Percentiles rank a stretch among this genome's conserved stretches.
Conservation (phyloP, 495 filamentous ascomycete species). For the Halenospora varia region DNA sequence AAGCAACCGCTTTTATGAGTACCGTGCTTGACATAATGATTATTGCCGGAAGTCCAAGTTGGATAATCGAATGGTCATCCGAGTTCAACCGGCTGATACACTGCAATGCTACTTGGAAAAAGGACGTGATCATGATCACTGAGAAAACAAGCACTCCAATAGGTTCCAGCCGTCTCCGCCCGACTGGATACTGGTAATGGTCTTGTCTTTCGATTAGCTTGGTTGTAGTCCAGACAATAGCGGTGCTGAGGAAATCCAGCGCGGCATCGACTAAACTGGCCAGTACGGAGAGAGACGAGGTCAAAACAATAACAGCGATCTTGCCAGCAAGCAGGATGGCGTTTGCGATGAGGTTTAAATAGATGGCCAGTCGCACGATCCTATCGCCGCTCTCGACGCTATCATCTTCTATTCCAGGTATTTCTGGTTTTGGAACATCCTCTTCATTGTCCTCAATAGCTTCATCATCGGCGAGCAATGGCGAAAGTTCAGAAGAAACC, state of each 20-base stretch:
- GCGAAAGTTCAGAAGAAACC: constrained; percentile 64
- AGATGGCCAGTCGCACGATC: constrained; percentile 76
- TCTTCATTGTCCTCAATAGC: constrained; percentile 24
- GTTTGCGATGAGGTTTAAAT: constrained; percentile 84
- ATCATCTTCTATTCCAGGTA: constrained; percentile 50
- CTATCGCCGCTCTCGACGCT: constrained; percentile 59
- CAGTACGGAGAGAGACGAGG: constrained; percentile 81
- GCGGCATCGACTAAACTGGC: constrained; percentile 86
- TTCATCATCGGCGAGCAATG: constrained; percentile 39
- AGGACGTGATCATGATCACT: constrained; percentile 82
- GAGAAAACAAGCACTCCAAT: constrained; percentile 78
- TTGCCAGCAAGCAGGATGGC: constrained; percentile 73
- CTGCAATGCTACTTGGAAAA: constrained; percentile 77
- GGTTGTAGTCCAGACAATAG: constrained; percentile 84
- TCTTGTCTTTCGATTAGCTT: constrained; percentile 69
- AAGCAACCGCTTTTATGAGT: constrained; percentile 75
- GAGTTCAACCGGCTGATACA: constrained; percentile 63
- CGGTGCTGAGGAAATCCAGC: constrained; percentile 82
- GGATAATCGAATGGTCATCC: constrained; percentile 61
- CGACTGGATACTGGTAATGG: constrained; percentile 79
- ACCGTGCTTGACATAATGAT: constrained; percentile 80
- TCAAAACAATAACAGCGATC: constrained; percentile 71
- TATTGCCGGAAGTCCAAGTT: constrained; percentile 70
- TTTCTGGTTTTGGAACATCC: constrained; percentile 37
- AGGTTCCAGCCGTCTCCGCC: constrained; percentile 70